Evolutionary conservation across 2,329 filamentous ascomycete species (phyloP).

Genomic region (Apiospora sp.): DNA sequence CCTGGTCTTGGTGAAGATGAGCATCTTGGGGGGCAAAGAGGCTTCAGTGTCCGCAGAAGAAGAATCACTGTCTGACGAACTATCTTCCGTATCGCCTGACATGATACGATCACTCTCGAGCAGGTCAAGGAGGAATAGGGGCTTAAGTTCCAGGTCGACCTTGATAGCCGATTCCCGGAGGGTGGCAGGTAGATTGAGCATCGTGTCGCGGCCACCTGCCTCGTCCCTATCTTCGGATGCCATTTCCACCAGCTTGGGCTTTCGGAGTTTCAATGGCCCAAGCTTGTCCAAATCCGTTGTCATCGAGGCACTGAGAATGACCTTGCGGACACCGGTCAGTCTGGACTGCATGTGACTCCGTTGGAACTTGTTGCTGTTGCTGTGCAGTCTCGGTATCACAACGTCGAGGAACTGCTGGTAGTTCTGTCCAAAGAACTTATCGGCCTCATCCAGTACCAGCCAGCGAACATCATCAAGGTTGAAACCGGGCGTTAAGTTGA

Average conservation of each 20-base stretch:
- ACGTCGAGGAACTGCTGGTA: slow-evolving; percentile 90
- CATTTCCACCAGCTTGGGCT: slow-evolving; percentile 79
- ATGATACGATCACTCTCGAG: slow-evolving; percentile 65
- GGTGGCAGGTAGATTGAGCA: slow-evolving; percentile 66
- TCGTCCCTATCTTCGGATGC: slow-evolving; percentile 41
- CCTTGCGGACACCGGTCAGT: slow-evolving; percentile 71
- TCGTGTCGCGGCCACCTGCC: slow-evolving; percentile 43
- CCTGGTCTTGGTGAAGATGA: slow-evolving; percentile 92
- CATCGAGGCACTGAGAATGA: slow-evolving; percentile 92
- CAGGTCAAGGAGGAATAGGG: slow-evolving; percentile 83
- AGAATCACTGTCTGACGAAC: slow-evolving; percentile 42
- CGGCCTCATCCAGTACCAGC: slow-evolving; percentile 93
- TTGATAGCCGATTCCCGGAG: slow-evolving; percentile 73
- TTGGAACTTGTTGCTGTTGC: slow-evolving; percentile 54
- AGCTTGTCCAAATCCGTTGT: slow-evolving; percentile 85
- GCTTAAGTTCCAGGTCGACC: slow-evolving; percentile 76
- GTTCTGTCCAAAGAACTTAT: slow-evolving; percentile 88
- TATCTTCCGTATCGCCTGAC: slow-evolving; percentile 34
- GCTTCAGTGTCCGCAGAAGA: slow-evolving; percentile 28
- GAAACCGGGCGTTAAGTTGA: slow-evolving; percentile 85
- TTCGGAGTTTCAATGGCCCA: slow-evolving; percentile 72
- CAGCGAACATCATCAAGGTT: slow-evolving; percentile 80
- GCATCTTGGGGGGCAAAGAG: slow-evolving; percentile 51
- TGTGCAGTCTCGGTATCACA: slow-evolving; percentile 69
- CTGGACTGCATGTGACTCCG: slow-evolving; percentile 63